Percentiles rank a stretch among this genome's conserved stretches.
Conservation (phyloP, 1,284 basidiomycete genomes). For the Butyriboletus appendiculatus region DNA sequence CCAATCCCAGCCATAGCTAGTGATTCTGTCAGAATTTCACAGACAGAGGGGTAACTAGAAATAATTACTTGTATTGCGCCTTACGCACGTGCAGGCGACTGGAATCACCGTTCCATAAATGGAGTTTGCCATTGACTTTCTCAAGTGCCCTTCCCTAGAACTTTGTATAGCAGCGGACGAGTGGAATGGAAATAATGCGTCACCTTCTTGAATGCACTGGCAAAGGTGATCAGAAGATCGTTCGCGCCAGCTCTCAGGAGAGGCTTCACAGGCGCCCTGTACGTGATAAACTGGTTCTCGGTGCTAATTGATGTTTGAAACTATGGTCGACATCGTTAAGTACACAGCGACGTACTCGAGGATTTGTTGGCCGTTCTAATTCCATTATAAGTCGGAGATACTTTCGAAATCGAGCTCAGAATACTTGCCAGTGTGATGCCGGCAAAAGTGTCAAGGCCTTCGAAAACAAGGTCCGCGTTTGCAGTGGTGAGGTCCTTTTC, state of each 20-base stretch:
- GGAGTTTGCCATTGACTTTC: constrained; percentile 56
- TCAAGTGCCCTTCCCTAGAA: constrained; percentile 65
- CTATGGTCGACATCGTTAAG: neutral
- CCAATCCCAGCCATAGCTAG: constrained; percentile 86
- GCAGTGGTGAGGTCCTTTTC: constrained; percentile 46
- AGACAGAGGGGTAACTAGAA: neutral
- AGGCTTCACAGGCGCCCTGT: constrained; percentile 62
- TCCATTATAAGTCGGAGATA: neutral
- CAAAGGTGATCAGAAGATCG: constrained; percentile 69
- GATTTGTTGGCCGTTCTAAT: constrained; percentile 69
- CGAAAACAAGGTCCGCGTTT: constrained; percentile 77
- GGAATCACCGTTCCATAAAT: constrained; percentile 86
- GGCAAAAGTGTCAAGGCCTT: constrained; percentile 88
- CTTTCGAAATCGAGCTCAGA: neutral
- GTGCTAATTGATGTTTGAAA: constrained; percentile 41
- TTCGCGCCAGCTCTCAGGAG: constrained; percentile 61
- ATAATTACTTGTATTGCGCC: constrained; percentile 78
- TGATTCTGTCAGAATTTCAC: constrained; percentile 5
- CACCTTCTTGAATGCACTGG: constrained; percentile 75
- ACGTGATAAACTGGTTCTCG: constrained; percentile 77
- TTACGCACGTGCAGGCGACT: constrained; percentile 86
- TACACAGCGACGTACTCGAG: constrained; percentile 47
- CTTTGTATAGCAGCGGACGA: constrained; percentile 1
- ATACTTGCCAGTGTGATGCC: constrained; percentile 61
- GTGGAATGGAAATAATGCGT: constrained; percentile 4